Base-by-base conservation (phyloP, 371 early-diverging fungal species). In the Dichotomocladium elegans region DNA sequence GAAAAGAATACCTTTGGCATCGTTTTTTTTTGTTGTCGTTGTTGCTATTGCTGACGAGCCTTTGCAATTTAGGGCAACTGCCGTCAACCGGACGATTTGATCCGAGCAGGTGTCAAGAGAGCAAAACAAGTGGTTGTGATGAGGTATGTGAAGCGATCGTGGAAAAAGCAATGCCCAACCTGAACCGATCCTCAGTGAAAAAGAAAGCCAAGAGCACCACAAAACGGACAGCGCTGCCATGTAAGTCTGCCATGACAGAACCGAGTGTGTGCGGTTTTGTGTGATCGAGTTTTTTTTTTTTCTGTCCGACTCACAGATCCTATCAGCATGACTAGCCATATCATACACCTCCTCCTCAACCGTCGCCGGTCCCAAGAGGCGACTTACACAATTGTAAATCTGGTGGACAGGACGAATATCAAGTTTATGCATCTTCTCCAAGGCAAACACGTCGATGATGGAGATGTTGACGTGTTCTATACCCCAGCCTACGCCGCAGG, bases 121-220 rank as follows among this genome's bases (percentile, higher is more conserved):
- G 83, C 83, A n/a, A 70, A 73, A 3, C 79, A 77, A 51, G 77
- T 83, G 7, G 83, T 80, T 29, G 66, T 83, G 4, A 81, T 83
- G 79, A 76, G 80, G 59, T 71, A 66, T 25, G 8, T 9, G n/a
- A n/a, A n/a, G n/a, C n/a, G n/a, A n/a, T n/a, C n/a, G n/a, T n/a
- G n/a, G n/a, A n/a, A n/a, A n/a, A n/a, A n/a, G n/a, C n/a, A n/a
- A n/a, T n/a, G n/a, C n/a, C n/a, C n/a, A n/a, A n/a, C n/a, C n/a
- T n/a, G n/a, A n/a, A 4, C 21, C 17, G 8, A 37, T 15, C n/a
- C 21, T 15, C 52, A 74, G 73, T 48, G 77, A 73, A 53, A 56
- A 61, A 30, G 73, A 77, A 42, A 61, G 58, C 9, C 47, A 63
- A 14, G 68, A 73, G 17, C 55, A 60, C 24, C 53, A 66, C 27